A percentile compares a stretch with the other conserved stretches of the same genome.
Evolutionary conservation across 805 yeast genomes (phyloP).

Genomic region (Ogataea trehalophila): DNA sequence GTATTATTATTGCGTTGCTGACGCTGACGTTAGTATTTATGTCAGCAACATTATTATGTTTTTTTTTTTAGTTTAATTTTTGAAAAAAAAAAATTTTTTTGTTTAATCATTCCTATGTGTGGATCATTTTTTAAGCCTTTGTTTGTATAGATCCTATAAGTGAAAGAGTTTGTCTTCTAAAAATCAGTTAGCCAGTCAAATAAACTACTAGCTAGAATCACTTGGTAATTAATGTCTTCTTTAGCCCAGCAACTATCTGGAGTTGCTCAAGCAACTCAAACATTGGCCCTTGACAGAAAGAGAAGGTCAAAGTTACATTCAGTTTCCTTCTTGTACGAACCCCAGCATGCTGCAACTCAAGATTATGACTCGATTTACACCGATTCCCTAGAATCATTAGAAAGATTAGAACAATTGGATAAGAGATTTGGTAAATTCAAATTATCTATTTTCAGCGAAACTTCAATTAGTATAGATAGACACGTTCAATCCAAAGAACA

Average conservation of each 20-base stretch:
- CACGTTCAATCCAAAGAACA: slow-evolving; percentile 76
- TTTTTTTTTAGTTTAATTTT: background rate
- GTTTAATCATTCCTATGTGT: too few species aligned
- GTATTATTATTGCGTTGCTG: too few species aligned
- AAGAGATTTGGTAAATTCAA: slow-evolving; percentile 68
- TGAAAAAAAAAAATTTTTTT: too few species aligned
- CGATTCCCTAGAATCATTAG: slow-evolving; percentile 69
- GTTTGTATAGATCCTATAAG: too few species aligned
- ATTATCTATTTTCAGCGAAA: slow-evolving; percentile 73
- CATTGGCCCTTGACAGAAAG: slow-evolving; percentile 82
- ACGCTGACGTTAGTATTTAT: too few species aligned
- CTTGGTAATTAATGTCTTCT: slow-evolving; percentile 31
- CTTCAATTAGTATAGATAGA: slow-evolving; percentile 77
- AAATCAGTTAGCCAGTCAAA: too few species aligned
- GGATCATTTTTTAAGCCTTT: too few species aligned
- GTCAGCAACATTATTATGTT: background rate
- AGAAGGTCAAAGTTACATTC: slow-evolving; percentile 82
- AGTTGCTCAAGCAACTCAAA: slow-evolving; percentile 57
- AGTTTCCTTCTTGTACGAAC: slow-evolving; percentile 79
- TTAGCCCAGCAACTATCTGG: slow-evolving; percentile 79
- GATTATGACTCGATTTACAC: slow-evolving; percentile 80
- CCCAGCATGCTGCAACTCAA: slow-evolving; percentile 88
- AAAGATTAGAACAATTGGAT: slow-evolving; percentile 67
- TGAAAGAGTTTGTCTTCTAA: too few species aligned
- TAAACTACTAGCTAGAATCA: too few species aligned